phyloP scores from a whole-genome alignment of 768 basidiomycete species.

The Vararia minispora region DNA sequence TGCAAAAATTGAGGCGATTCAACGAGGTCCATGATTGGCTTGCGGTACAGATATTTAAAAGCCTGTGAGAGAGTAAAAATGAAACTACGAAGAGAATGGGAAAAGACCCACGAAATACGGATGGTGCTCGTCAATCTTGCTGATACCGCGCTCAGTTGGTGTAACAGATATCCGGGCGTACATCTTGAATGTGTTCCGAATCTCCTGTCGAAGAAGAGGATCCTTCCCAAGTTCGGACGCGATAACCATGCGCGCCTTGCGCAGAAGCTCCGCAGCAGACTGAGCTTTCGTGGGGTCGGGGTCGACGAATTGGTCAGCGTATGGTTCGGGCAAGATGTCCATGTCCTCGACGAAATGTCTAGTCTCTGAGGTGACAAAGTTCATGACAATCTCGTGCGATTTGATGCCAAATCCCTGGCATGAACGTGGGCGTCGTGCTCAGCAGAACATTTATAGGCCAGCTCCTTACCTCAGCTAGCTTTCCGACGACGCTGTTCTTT shows the following conservation, averaged over 20 bases:
- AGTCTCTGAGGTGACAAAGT: conserved; percentile 53
- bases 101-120: conserved; percentile 49
- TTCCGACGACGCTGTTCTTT: conserved; percentile 67
- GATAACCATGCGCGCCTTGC: conserved; percentile 71
- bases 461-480: conserved; percentile 66
- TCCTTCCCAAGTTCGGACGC: conserved; percentile 90
- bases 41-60: conserved; percentile 89
- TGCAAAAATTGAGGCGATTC: conserved; percentile 75
- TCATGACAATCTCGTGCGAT: conserved; percentile 75
- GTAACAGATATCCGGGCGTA: conserved; percentile 68
- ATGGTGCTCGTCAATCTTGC: conserved; percentile 67
- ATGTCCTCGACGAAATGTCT: conserved; percentile 73
- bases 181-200: conserved; percentile 63
- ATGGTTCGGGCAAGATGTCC: conserved; percentile 64
- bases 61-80: conserved; percentile 35
- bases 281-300: conserved; percentile 48
- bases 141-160: conserved; percentile 80
- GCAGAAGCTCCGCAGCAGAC: conserved; percentile 56
- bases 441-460: conserved; percentile 2
- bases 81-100: neutral
- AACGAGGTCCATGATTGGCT: conserved; percentile 60
- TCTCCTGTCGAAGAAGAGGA: conserved; percentile 70
- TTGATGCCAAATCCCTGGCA: conserved; percentile 74
- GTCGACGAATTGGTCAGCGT: conserved; percentile 80
- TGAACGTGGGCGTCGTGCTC: conserved; percentile 5